Conservation (phyloP, 306 rosid genomes). For the Rosa lucieae region DNA sequence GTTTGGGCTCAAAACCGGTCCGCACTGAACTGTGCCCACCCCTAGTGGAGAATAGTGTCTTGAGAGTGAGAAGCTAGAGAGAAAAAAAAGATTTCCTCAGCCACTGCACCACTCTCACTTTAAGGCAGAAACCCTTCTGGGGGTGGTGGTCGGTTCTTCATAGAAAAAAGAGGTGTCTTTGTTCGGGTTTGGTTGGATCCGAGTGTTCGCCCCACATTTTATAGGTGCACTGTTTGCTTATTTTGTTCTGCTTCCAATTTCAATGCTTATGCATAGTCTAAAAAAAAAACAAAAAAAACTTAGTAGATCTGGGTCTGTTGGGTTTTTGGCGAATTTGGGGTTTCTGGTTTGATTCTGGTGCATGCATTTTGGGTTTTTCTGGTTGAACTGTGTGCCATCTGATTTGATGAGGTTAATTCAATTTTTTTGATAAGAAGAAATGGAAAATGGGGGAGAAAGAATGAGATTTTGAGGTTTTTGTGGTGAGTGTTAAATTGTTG, state of each 20-base stretch:
- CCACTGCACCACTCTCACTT: background rate
- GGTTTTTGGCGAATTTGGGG: constrained; percentile 1
- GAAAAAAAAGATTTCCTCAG: background rate
- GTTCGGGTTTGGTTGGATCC: constrained; percentile 21
- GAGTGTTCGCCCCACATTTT: constrained; percentile 17
- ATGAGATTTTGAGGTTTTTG: background rate
- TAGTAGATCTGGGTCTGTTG: constrained; percentile 42
- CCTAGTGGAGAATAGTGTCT: too few relatives aligned
- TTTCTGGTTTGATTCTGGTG: constrained; percentile 6
- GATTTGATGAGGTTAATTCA: background rate
- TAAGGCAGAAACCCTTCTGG: background rate
- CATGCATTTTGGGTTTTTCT: background rate
- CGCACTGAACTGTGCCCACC: too few relatives aligned
- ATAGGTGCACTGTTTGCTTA: constrained; percentile 6
- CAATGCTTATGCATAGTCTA: background rate
- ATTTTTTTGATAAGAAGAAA: constrained; percentile 11
- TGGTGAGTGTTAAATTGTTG: background rate
- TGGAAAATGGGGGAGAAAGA: background rate
- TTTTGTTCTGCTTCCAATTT: constrained; percentile 7
- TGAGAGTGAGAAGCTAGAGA: too few relatives aligned
- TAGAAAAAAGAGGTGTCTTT: background rate
- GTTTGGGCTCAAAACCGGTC: too few relatives aligned
- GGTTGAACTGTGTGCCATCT: background rate
- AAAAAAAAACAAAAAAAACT: background rate
- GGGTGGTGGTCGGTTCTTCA: background rate